Conservation (phyloP, 371 early-diverging fungal genomes). For the Dinochytrium kinnereticum region DNA sequence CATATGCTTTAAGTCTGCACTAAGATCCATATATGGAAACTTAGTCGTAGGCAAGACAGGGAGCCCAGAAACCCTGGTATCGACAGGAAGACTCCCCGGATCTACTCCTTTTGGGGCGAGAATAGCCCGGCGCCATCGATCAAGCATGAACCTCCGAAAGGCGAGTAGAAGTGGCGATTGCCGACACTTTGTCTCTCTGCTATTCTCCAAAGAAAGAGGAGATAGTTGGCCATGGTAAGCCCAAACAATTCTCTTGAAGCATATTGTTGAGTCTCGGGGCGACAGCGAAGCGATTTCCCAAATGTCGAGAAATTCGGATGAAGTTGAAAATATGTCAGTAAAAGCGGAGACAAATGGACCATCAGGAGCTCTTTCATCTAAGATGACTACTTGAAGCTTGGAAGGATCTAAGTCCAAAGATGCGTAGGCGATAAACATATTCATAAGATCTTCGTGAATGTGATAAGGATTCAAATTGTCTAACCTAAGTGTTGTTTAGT, state of each 20-base stretch:
- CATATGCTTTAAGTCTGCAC: background rate
- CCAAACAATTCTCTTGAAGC: background rate
- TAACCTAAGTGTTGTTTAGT: constrained; percentile 13
- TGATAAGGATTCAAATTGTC: constrained; percentile 30
- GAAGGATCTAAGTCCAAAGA: constrained; percentile 18
- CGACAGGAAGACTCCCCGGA: constrained; percentile 6
- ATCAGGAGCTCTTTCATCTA: constrained; percentile 26
- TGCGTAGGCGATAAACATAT: constrained; percentile 32
- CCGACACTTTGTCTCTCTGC: constrained; percentile 4
- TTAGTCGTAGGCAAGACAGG: background rate
- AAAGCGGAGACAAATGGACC: constrained; percentile 23
- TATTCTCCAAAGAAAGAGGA: constrained; percentile 13
- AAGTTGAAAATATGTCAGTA: background rate
- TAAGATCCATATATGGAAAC: background rate
- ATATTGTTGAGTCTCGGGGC: background rate
- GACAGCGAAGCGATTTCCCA: background rate
- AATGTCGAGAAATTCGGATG: background rate
- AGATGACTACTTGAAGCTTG: constrained; percentile 17
- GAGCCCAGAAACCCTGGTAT: constrained; percentile 1
- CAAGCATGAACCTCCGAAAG: constrained; percentile 29
- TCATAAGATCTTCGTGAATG: constrained; percentile 29
- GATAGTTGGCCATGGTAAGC: background rate
- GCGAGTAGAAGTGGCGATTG: constrained; percentile 12
- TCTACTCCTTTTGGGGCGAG: background rate
- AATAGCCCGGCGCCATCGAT: constrained; percentile 11